Percentiles rank a stretch among this genome's conserved stretches.
These are phyloP conservation scores for Tetragonia tetragonoides DNA, from an alignment of 148 eudicot species.

Conservation along the genomic window DNA sequence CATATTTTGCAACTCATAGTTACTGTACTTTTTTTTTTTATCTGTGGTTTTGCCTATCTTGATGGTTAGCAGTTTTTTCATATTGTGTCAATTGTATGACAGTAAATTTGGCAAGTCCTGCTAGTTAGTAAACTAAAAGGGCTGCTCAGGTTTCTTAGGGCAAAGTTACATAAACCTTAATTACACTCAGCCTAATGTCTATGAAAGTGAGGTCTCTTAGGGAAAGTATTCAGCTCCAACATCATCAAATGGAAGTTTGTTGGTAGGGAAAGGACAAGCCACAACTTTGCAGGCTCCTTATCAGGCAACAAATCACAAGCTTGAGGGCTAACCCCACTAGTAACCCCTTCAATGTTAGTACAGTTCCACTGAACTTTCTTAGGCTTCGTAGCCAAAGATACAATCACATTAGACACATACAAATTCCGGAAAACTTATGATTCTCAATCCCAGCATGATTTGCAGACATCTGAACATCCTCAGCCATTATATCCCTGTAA, in stretches of 20 bases:
- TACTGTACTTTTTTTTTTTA: too few relatives aligned
- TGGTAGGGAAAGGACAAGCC: slow-evolving; percentile 62
- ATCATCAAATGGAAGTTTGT: slow-evolving; percentile 57
- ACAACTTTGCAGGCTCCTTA: slow-evolving; percentile 28
- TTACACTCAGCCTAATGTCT: background rate
- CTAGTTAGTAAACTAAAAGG: too few relatives aligned
- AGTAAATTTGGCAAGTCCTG: too few relatives aligned
- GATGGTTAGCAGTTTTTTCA: too few relatives aligned
- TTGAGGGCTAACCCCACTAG: slow-evolving; percentile 63
- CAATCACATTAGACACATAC: slow-evolving; percentile 80
- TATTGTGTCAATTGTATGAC: too few relatives aligned
- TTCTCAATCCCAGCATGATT: slow-evolving; percentile 63
- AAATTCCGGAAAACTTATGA: slow-evolving; percentile 69
- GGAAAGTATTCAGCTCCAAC: slow-evolving; percentile 50
- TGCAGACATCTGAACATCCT: slow-evolving; percentile 81
- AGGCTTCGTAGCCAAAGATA: slow-evolving; percentile 43
- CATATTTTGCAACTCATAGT: too few relatives aligned
- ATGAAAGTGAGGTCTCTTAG: slow-evolving; percentile 31
- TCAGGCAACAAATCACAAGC: slow-evolving; percentile 66
- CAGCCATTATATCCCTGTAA: slow-evolving; percentile 62
- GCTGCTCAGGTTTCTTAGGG: too few relatives aligned
- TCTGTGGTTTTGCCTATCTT: too few relatives aligned
- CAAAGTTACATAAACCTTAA: background rate
- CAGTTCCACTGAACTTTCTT: slow-evolving; percentile 84
- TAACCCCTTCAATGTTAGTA: slow-evolving; percentile 54